A percentile compares a stretch with the other conserved stretches of the same genome.
Conservation (phyloP, 805 yeast genomes). For the Starmerella sirachaensis region DNA sequence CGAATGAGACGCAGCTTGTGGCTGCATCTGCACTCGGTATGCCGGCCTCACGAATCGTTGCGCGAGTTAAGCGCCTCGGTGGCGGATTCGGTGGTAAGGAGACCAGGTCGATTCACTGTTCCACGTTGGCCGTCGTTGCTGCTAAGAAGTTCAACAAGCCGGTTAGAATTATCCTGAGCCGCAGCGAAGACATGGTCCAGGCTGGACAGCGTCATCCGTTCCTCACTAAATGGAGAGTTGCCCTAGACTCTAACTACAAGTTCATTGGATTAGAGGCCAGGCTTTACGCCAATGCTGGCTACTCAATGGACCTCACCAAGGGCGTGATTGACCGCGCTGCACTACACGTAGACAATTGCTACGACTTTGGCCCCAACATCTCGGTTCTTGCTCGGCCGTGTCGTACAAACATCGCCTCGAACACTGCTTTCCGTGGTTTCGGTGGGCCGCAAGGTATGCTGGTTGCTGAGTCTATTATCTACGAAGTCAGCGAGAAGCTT, state of each 20-base stretch:
- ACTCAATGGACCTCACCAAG: constrained; percentile 38
- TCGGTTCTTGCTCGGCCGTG: constrained; percentile 32
- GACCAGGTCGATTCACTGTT: constrained; percentile 32
- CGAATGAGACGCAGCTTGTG: constrained; percentile 35
- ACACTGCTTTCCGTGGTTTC: constrained; percentile 40
- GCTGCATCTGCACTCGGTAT: constrained; percentile 36
- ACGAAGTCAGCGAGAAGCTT: constrained; percentile 33
- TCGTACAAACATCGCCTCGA: constrained; percentile 37
- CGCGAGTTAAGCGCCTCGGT: constrained; percentile 35
- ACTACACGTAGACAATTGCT: constrained; percentile 35
- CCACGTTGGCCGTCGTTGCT: constrained; percentile 33
- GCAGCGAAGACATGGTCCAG: constrained; percentile 37
- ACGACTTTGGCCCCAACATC: constrained; percentile 33
- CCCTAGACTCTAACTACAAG: constrained; percentile 33
- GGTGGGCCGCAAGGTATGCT: constrained; percentile 44
- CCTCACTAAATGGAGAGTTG: constrained; percentile 34
- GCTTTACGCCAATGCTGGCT: constrained; percentile 38
- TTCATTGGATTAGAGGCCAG: constrained; percentile 33
- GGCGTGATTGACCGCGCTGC: constrained; percentile 41
- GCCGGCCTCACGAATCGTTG: constrained; percentile 33
- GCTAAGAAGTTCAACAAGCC: constrained; percentile 36
- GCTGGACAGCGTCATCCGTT: constrained; percentile 41
- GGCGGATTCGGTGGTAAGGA: constrained; percentile 45
- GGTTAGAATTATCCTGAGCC: constrained; percentile 32
- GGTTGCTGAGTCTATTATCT: constrained; percentile 33